Conservation (phyloP, 2,329 filamentous ascomycete genomes). For the Monilinia polystroma region DNA sequence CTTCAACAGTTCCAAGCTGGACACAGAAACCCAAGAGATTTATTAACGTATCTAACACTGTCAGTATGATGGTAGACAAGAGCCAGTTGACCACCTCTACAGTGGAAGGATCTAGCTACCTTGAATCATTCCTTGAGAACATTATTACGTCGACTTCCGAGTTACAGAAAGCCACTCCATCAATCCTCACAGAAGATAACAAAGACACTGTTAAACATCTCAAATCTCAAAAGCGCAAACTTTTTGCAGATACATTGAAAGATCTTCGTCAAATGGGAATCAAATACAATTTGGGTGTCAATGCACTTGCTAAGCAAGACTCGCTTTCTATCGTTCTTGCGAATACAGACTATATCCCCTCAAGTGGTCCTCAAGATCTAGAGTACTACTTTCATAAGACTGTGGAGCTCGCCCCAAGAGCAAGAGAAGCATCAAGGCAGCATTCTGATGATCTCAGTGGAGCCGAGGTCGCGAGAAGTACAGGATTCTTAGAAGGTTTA, state of each 20-base stretch:
- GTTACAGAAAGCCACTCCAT: slow-evolving; percentile 80
- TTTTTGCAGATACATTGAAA: slow-evolving; percentile 86
- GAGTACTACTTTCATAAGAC: slow-evolving; percentile 79
- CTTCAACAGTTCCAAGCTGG: slow-evolving; percentile 42
- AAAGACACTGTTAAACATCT: slow-evolving; percentile 81
- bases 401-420: slow-evolving; percentile 68
- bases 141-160: slow-evolving; percentile 67
- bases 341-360: slow-evolving; percentile 46
- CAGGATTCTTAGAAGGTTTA: slow-evolving; percentile 84
- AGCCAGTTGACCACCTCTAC: slow-evolving; percentile 52
- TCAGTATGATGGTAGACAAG: slow-evolving; percentile 70
- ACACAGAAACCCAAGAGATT: slow-evolving; percentile 60
- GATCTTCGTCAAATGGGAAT: slow-evolving; percentile 86
- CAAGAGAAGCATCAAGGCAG: slow-evolving; percentile 65
- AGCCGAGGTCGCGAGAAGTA: slow-evolving; percentile 74
- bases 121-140: slow-evolving; percentile 68
- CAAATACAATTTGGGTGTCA: slow-evolving; percentile 74
- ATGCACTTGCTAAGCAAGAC: slow-evolving; percentile 70
- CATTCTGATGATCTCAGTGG: slow-evolving; percentile 83
- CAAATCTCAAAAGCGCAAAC: slow-evolving; percentile 83
- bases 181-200: slow-evolving; percentile 80
- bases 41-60: slow-evolving; percentile 66
- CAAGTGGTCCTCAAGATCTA: slow-evolving; percentile 27
- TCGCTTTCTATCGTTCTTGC: slow-evolving; percentile 70
- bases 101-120: slow-evolving; percentile 56